phyloP scores from a whole-genome alignment of 257 asterid genomes.

The Plectranthus barbatus region DNA sequence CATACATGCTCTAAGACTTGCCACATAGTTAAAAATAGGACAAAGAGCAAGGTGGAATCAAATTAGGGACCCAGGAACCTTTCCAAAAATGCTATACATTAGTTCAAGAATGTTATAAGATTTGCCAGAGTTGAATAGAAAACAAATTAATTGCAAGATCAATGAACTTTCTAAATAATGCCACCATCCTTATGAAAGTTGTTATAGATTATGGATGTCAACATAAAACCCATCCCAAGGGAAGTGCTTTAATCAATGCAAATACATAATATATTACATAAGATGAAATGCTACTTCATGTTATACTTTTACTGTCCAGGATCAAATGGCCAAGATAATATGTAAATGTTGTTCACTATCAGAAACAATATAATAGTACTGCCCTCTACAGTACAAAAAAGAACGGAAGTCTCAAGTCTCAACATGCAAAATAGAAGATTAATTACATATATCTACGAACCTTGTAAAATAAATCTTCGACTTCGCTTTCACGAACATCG shows the following conservation, averaged over 20 bases:
- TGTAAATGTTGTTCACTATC: neutral
- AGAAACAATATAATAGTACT: neutral
- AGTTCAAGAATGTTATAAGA: neutral
- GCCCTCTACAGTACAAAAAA: neutral
- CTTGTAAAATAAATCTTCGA: constrained; percentile 80
- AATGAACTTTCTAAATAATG: neutral
- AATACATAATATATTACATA: neutral
- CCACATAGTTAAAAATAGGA: neutral
- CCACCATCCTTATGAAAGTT: neutral
- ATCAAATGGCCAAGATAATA: neutral
- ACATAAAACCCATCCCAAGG: no score
- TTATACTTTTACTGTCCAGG: no score
- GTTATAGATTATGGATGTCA: neutral
- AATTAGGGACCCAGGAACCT: neutral
- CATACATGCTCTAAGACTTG: neutral
- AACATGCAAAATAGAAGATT: neutral
- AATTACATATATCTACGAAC: constrained; percentile 14
- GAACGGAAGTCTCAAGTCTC: neutral
- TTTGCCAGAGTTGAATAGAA: neutral
- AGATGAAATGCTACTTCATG: neutral
- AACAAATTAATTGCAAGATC: neutral
- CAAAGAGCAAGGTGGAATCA: neutral
- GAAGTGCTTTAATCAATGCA: no score
- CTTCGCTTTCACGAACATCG: constrained; percentile 67
- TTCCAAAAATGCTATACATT: neutral